Base-by-base conservation (phyloP, 139 green algal species). In the Chlamydomonas sphaeroides region DNA sequence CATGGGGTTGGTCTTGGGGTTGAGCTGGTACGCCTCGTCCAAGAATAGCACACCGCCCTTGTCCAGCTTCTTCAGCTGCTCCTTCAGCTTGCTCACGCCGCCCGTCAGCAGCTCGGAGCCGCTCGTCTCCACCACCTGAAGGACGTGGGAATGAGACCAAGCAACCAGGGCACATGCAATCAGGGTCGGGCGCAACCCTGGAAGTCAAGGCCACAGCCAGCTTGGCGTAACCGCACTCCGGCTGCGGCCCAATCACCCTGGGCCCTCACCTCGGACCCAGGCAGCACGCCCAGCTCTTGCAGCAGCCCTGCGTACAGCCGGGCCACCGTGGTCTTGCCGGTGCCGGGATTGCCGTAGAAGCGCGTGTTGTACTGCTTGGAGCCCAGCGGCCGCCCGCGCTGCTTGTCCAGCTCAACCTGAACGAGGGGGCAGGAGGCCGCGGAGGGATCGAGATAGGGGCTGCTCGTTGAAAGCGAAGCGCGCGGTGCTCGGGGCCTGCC, bases 21-120 rank as follows among this genome's bases (percentile, higher is more conserved):
- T 88, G 35, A 92, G 83, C 84, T 92, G 88, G 76, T 90, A 90
- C 5, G 85, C 88, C 84, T 92, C 88, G 36, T 92, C 88, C 14
- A 92, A 21, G 69, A 92, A 90, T 75, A 92, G 79, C 59, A 92
- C 79, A 0, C 88, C 88, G 3, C 88, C 88, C 65, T 83, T 61
- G 32, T 89, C 79, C 70, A 92, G 63, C 65, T 89, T 84, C 39
- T 84, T 67, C 11, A 90, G 86, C 51, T 87, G 33, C 53, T 89
- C 83, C 84, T 90, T 83, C 4, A 92, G 48, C 59, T 90, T 53
- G 41, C 18, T 36, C 23, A 86, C 42, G 23, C 85, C 88, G 5
- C 83, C 83, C 48, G 79, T 78, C 5, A 80, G 38, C 71, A 92
- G 79, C n/a, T 59, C 72, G 8, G 83, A 62, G 53, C 88, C 88